Percentiles rank a stretch among this genome's conserved stretches.
Evolutionary conservation across 345 rosid genomes (phyloP).

Genomic region (Barbarea vulgaris): DNA sequence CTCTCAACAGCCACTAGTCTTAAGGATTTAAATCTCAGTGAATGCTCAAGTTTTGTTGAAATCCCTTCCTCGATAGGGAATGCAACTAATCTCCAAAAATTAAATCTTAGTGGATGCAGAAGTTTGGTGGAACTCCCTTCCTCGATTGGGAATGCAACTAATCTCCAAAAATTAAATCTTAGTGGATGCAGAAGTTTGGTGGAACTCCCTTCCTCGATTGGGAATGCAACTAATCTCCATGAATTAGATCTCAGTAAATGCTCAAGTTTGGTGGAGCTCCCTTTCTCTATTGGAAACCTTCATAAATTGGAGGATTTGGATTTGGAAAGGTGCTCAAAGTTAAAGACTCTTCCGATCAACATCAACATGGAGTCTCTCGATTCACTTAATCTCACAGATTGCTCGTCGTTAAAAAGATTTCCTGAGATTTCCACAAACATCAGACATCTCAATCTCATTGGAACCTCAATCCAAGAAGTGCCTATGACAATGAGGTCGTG

Average conservation of each 20-base stretch:
- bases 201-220: not conserved
- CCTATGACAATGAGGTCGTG: not conserved
- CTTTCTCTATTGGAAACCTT: not conserved
- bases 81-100: not conserved
- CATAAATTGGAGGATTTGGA: not conserved
- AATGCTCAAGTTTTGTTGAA: not conserved
- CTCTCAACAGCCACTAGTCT: not conserved
- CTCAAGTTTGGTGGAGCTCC: not conserved
- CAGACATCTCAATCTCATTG: not conserved
- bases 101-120: not conserved
- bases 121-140: not conserved
- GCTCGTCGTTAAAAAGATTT: not conserved
- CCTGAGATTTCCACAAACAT: slow-evolving; percentile 1
- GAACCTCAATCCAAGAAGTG: not conserved
- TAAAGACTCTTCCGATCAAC: not conserved
- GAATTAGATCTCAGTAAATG: not conserved
- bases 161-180: not conserved
- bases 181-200: not conserved
- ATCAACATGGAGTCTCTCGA: not conserved
- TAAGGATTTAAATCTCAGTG: not conserved
- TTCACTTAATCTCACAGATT: not conserved
- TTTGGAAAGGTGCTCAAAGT: not conserved
- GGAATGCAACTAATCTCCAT: not conserved
- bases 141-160: not conserved
- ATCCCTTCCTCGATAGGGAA: not conserved